phyloP scores from a whole-genome alignment of 1,284 basidiomycete species.

The Cronartium quercuum region DNA sequence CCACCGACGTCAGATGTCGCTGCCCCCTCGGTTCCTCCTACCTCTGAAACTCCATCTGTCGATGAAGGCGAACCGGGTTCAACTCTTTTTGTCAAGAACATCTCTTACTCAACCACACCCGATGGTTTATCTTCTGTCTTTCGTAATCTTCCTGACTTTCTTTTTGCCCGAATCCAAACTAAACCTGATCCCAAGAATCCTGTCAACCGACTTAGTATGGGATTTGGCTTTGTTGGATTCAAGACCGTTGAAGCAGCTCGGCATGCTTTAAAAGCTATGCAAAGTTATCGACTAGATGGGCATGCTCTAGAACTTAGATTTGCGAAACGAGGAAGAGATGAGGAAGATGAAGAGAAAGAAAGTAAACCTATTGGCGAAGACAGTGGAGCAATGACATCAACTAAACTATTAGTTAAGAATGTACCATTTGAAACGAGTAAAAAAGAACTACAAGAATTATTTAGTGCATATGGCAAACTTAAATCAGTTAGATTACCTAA shows the following conservation, averaged over 20 bases:
- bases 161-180: conserved; percentile 83
- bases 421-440: conserved; percentile 92
- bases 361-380: conserved; percentile 51
- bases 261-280: conserved; percentile 69
- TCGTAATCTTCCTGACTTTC: conserved; percentile 70
- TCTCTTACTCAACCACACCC: conserved; percentile 80
- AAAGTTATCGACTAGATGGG: conserved; percentile 78
- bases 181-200: conserved; percentile 76
- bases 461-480: conserved; percentile 79
- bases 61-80: conserved; percentile 61
- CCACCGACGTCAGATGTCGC: not conserved
- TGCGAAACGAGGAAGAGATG: conserved; percentile 70
- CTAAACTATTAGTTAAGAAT: conserved; percentile 95
- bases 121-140: conserved; percentile 67
- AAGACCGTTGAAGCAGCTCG: conserved; percentile 66
- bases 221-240: conserved; percentile 94
- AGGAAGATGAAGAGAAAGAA: conserved; percentile 51
- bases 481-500: conserved; percentile 83
- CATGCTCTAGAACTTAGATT: conserved; percentile 78
- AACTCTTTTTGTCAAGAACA: conserved; percentile 91
- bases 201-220: conserved; percentile 66
- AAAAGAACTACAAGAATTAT: conserved; percentile 81
- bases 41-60: not conserved
- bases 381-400: conserved; percentile 56
- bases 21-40: not conserved